Conservation (phyloP, 306 rosid species). For the Mimosa pudica region DNA sequence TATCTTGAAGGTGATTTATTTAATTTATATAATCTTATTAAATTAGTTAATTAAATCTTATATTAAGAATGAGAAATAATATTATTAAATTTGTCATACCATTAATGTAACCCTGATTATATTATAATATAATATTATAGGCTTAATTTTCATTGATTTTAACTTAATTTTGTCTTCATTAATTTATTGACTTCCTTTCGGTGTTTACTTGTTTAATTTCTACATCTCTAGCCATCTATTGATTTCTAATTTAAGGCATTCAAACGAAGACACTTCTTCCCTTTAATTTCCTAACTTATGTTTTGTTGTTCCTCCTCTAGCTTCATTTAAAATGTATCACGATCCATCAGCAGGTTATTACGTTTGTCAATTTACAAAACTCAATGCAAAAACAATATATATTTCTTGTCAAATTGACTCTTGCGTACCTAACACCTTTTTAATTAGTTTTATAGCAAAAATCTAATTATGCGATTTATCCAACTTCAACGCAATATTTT, state of each 20-base stretch:
- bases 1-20: too few relatives aligned
- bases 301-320: background rate
- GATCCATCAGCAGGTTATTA: background rate
- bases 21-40: too few relatives aligned
- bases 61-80: too few relatives aligned
- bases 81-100: too few relatives aligned
- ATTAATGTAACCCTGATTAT: too few relatives aligned
- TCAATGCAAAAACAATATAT: background rate
- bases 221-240: background rate
- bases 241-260: background rate
- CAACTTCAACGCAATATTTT: background rate
- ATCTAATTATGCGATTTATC: background rate
- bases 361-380: background rate
- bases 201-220: background rate
- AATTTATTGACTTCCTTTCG: background rate
- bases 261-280: background rate
- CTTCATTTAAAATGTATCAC: background rate
- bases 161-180: background rate
- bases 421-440: background rate
- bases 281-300: background rate
- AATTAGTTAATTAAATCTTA: too few relatives aligned
- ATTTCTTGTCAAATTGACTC: background rate
- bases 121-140: background rate
- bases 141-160: background rate
- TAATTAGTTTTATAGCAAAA: background rate